Evolutionary conservation across 306 rosid genomes (phyloP), one percentile per base, ranked within the genome.

Genomic region (Morella rubra): DNA sequence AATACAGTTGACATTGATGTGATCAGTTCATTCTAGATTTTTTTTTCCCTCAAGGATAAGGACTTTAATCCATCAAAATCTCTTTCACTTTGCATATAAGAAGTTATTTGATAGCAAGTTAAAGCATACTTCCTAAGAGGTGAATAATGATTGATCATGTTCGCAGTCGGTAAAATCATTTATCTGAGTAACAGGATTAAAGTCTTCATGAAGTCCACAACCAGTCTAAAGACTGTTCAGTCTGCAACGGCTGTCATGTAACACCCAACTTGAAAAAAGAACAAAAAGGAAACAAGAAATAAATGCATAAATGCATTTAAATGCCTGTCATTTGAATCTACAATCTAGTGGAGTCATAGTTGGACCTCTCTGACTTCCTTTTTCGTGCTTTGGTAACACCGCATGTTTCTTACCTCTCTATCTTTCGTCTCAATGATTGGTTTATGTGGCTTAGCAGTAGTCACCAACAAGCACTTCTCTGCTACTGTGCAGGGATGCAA

Each of bases 401-500:
- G 14, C 13, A 13, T 5, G 37, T 32, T 27, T 7, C 5, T 49
- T 47, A 11, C 52, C 8, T n/a, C 11, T 62, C 20, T 41, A 65
- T 18, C 49, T 41, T 41, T 41, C 20, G 2, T 40, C 24, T 65
- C 5, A 8, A 65, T n/a, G 46, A 65, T 41, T 58, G 54, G 12
- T 16, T 44, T 47, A 19, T n/a, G 50, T n/a, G 54, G 53, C 49
- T 42, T 32, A 44, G 54, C 19, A 4, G 0, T 72, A 32, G 19
- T 18, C 44, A 13, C 16, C 32, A 51, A 54, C 22, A 27, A 14
- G 41, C 47, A 41, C 3, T 8, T 64, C 42, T 65, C 5, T 65
- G 32, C 49, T 42, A 77, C 74, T 73, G 12, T 71, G 62, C 76
- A 88, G 91, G 91, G 91, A 73, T 81, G 87, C 71, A 88, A 85